A percentile compares a stretch with the other conserved stretches of the same genome.
Evolutionary conservation across 441 rosid genomes (phyloP).

Genomic region (Jatropha multifida): DNA sequence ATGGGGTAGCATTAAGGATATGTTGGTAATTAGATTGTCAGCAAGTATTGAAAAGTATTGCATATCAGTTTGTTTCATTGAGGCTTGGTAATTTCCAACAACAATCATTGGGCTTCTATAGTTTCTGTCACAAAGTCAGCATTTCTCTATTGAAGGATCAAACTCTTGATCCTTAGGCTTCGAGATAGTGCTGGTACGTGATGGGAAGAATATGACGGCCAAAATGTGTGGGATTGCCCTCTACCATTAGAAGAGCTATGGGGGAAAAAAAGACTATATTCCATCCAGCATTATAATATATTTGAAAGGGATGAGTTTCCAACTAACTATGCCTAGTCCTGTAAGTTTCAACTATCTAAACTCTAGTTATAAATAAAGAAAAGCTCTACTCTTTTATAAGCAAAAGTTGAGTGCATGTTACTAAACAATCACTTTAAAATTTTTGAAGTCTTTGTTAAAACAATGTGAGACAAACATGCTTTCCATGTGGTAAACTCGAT

Average conservation of each 20-base stretch:
- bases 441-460: neutral
- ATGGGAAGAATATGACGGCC: neutral
- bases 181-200: neutral
- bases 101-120: neutral
- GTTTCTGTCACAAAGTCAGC: neutral
- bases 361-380: neutral
- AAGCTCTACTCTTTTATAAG: neutral
- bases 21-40: neutral
- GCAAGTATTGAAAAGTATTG: neutral
- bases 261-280: neutral
- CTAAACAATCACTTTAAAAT: neutral
- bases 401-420: neutral
- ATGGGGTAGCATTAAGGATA: neutral
- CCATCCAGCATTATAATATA: neutral
- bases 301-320: neutral
- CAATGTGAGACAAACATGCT: neutral
- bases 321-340: neutral
- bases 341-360: neutral
- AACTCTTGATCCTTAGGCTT: neutral
- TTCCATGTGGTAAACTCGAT: neutral
- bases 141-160: neutral
- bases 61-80: neutral
- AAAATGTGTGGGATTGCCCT: neutral
- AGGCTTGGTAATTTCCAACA: neutral
- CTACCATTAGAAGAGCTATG: neutral